phyloP scores from a whole-genome alignment of 2,329 filamentous ascomycete genomes.

The Dactylellina cionopaga region DNA sequence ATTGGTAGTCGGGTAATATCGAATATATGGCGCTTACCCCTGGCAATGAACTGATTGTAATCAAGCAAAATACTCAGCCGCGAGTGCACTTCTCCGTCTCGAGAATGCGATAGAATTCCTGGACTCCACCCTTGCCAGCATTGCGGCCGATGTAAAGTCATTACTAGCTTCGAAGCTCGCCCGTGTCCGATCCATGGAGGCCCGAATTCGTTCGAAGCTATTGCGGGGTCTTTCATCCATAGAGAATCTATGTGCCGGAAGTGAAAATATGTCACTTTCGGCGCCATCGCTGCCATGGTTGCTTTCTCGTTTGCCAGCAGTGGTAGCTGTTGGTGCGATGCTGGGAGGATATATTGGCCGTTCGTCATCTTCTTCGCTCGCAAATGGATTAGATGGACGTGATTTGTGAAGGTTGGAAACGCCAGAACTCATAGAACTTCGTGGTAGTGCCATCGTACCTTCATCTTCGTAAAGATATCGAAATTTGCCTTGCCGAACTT shows the following conservation, averaged over 20 bases:
- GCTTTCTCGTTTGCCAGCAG: constrained; percentile 79
- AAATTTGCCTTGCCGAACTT: constrained; percentile 84
- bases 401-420: constrained; percentile 53
- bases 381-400: constrained; percentile 57
- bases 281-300: constrained; percentile 95
- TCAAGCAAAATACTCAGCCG: constrained; percentile 59
- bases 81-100: constrained; percentile 57
- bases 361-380: constrained; percentile 81
- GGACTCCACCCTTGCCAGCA: constrained; percentile 84
- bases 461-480: constrained; percentile 73
- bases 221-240: constrained; percentile 77
- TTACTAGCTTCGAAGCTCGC: constrained; percentile 86
- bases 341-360: constrained; percentile 94
- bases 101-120: constrained; percentile 65
- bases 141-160: constrained; percentile 90
- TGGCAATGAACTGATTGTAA: constrained; percentile 56
- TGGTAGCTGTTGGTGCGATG: constrained; percentile 78
- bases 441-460: constrained; percentile 59
- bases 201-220: constrained; percentile 86
- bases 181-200: constrained; percentile 85
- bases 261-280: constrained; percentile 66
- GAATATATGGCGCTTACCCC: constrained; percentile 19
- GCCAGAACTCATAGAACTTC: constrained; percentile 52
- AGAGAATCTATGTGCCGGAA: constrained; percentile 74
- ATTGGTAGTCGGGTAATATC: constrained; percentile 11